Evolutionary conservation across 441 rosid genomes (phyloP).

Genomic region (Jatropha multifida): DNA sequence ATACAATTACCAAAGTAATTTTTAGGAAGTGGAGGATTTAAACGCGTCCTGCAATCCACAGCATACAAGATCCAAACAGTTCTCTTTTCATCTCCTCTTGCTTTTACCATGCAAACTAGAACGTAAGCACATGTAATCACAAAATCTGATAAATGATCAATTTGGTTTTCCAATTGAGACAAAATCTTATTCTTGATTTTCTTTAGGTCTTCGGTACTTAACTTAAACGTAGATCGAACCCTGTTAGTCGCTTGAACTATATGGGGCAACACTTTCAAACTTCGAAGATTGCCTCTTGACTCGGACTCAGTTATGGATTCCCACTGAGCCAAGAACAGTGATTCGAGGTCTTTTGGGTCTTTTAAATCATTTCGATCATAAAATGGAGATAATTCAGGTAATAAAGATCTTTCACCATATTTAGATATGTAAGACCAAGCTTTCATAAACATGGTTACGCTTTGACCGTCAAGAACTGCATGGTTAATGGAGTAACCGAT

Average conservation of each 20-base stretch:
- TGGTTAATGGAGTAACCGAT: slow-evolving; percentile 12
- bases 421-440: slow-evolving; percentile 30
- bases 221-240: slow-evolving; percentile 30
- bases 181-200: slow-evolving; percentile 45
- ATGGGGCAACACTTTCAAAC: not conserved
- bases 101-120: slow-evolving; percentile 1
- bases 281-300: not conserved
- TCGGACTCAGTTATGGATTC: not conserved
- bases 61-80: not conserved
- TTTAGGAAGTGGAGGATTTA: slow-evolving; percentile 19
- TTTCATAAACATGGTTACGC: slow-evolving; percentile 8
- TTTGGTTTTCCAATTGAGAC: slow-evolving; percentile 10
- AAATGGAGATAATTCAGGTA: slow-evolving; percentile 15
- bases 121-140: slow-evolving; percentile 12
- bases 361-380: slow-evolving; percentile 9
- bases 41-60: slow-evolving; percentile 18
- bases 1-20: slow-evolving; percentile 29
- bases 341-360: slow-evolving; percentile 1
- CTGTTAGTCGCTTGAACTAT: no score
- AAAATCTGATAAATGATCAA: slow-evolving; percentile 19
- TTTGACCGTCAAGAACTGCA: slow-evolving; percentile 23
- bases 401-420: not conserved
- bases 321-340: slow-evolving; percentile 11
- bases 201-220: slow-evolving; percentile 38
- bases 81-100: not conserved